Percentiles rank a stretch among this genome's conserved stretches.
These are phyloP conservation scores for Aspergillus sp. DNA, from an alignment of 2,329 filamentous ascomycete genomes.

Conservation along the genomic window DNA sequence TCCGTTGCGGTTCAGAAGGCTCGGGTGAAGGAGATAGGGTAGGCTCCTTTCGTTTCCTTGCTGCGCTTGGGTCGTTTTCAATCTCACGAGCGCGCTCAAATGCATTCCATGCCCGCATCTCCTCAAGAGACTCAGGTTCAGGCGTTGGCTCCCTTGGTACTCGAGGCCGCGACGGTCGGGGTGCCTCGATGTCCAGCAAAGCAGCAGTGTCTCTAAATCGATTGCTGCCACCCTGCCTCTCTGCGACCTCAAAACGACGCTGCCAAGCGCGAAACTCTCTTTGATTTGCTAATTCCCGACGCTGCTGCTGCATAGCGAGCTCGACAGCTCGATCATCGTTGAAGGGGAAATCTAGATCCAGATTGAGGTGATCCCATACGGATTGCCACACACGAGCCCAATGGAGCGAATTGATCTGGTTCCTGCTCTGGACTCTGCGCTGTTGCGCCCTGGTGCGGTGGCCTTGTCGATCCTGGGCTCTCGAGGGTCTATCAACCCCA, in stretches of 20 bases:
- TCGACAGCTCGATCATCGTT: slow-evolving; percentile 68
- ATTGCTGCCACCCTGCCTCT: slow-evolving; percentile 74
- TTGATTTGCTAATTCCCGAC: slow-evolving; percentile 55
- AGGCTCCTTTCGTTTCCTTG: slow-evolving; percentile 56
- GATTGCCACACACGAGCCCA: slow-evolving; percentile 87
- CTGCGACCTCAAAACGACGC: slow-evolving; percentile 79
- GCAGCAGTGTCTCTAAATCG: slow-evolving; percentile 72
- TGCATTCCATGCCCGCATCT: slow-evolving; percentile 84
- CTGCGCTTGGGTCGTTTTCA: slow-evolving; percentile 54
- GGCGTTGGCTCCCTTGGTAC: slow-evolving; percentile 48
- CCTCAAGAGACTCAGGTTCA: slow-evolving; percentile 75
- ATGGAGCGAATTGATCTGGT: slow-evolving; percentile 56
- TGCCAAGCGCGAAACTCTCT: slow-evolving; percentile 75
- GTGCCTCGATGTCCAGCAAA: slow-evolving; percentile 57
- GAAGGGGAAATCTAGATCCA: slow-evolving; percentile 86
- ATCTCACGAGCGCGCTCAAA: slow-evolving; percentile 82
- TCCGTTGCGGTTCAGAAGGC: slow-evolving; percentile 73
- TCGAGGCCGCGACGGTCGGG: slow-evolving; percentile 47
- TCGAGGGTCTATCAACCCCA: slow-evolving; percentile 34
- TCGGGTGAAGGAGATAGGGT: slow-evolving; percentile 79
- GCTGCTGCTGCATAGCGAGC: slow-evolving; percentile 60
- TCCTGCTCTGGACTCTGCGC: slow-evolving; percentile 45
- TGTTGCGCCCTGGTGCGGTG: slow-evolving; percentile 53
- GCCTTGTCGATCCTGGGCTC: slow-evolving; percentile 50
- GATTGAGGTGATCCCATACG: slow-evolving; percentile 76